Conservation (phyloP, 164 flowering plant species). For the Amborella trichopoda region DNA sequence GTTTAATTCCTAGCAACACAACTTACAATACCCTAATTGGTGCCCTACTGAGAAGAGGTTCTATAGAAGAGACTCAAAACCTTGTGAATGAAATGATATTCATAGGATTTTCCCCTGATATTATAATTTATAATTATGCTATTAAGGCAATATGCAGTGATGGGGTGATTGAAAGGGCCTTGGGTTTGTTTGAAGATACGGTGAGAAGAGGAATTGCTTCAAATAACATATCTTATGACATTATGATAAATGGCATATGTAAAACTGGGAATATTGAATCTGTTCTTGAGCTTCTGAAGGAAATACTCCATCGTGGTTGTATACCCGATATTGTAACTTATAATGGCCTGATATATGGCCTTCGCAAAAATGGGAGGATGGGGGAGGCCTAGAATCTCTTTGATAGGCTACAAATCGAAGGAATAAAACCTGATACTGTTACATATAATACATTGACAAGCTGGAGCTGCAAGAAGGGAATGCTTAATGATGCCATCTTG, state of each 20-base stretch:
- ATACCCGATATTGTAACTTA: constrained; percentile 80
- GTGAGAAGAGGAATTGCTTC: constrained; percentile 33
- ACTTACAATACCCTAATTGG: constrained; percentile 79
- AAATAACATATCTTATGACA: constrained; percentile 49
- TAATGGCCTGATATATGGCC: constrained; percentile 74
- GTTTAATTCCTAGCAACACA: constrained; percentile 73
- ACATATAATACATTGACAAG: constrained; percentile 77
- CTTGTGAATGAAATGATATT: constrained; percentile 73
- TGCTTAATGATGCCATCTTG: constrained; percentile 48
- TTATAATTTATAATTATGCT: constrained; percentile 65
- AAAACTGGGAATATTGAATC: constrained; percentile 36
- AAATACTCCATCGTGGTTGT: constrained; percentile 53
- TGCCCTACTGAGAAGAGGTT: constrained; percentile 44
- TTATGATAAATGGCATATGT: constrained; percentile 72
- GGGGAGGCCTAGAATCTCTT: constrained; percentile 61
- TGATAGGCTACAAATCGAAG: constrained; percentile 46
- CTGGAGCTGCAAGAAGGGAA: constrained; percentile 60
- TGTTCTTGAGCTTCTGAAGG: constrained; percentile 57
- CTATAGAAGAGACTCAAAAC: constrained; percentile 41
- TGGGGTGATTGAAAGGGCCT: constrained; percentile 57
- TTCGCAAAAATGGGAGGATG: constrained; percentile 49
- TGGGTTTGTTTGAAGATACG: constrained; percentile 69
- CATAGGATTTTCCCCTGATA: constrained; percentile 61
- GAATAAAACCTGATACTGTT: constrained; percentile 52
- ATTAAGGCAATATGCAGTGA: constrained; percentile 56